Conservation (phyloP, 176 grass and related monocot species). For the Oryza glumipatula region DNA sequence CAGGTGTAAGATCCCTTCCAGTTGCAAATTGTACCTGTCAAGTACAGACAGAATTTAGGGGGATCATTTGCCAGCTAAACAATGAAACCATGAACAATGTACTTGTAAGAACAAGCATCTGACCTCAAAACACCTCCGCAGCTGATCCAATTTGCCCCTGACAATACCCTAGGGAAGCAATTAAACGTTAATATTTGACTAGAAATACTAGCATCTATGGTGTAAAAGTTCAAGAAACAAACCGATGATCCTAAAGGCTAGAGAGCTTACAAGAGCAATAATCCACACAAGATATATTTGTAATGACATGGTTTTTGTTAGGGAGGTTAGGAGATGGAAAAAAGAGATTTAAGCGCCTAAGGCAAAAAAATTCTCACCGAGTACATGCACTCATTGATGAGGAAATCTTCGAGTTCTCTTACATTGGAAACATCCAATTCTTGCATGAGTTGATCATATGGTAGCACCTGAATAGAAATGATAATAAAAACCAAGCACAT, state of each 20-base stretch:
- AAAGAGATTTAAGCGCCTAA: slow-evolving; percentile 5
- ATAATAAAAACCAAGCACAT: neutral
- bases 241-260: neutral
- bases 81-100: slow-evolving; percentile 30
- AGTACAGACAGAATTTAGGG: slow-evolving; percentile 18
- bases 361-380: slow-evolving; percentile 58
- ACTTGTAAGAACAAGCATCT: slow-evolving; percentile 15
- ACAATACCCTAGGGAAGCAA: slow-evolving; percentile 76
- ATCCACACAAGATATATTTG: neutral
- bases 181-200: slow-evolving; percentile 24
- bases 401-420: slow-evolving; percentile 98
- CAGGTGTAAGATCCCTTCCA: slow-evolving; percentile 94
- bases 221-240: neutral
- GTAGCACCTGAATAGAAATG: slow-evolving; percentile 66
- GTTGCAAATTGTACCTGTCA: slow-evolving; percentile 95
- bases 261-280: neutral
- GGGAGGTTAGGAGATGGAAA: neutral
- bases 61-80: slow-evolving; percentile 10
- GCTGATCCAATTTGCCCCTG: slow-evolving; percentile 95
- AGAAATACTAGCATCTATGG: slow-evolving; percentile 7
- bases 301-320: neutral
- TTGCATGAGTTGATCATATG: slow-evolving; percentile 97
- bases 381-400: slow-evolving; percentile 99
- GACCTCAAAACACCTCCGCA: slow-evolving; percentile 95
- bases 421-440: slow-evolving; percentile 96